Base-by-base conservation (phyloP, 2,329 filamentous ascomycete species). In the Trichoderma endophyticum region DNA sequence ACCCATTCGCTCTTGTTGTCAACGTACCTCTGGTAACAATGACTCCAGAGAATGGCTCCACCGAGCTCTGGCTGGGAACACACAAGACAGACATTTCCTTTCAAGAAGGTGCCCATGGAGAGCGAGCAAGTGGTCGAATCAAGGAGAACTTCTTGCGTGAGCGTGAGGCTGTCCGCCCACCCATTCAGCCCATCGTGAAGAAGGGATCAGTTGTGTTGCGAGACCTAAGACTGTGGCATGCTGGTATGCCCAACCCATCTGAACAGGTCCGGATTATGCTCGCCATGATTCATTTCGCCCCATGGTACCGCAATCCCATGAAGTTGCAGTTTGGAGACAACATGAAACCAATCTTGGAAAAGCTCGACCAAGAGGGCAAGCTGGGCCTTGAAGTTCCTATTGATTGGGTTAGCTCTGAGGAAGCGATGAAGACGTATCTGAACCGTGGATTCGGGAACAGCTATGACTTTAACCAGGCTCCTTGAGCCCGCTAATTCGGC, bases 201-300 rank as follows among this genome's bases (percentile, higher is more conserved):
- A 88, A 88, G 75, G 88, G 89, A 0, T 86, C 86, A 51, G 77
- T 91, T 26, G 82, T 90, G 43, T 76, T 91, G 34, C 83, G 90
- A 2, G 89, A 91, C 76, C 78, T 91, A 68, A 81, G 89, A 28
- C 83, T 90, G 6, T 91, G 89, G 89, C 89, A 91, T 77, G 88
- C 87, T 0, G 89, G 89, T 0, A 89, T 90, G 85, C 88, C 88
- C 1, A 91, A 91, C 74, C 75, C 78, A 56, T 86, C 84, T 1
- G 78, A 83, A 5, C 79, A 84, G 7, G 83, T 86, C 18, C 79
- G 88, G 30, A 83, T 89, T 21, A 90, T 90, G 88, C 78, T 90
- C n/a, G 87, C 87, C 39, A 84, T 88, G 81, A 87, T 89, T 56
- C 87, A 88, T 76, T 89, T 89, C 75, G 86, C 87, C 0, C 83